Evolutionary conservation across 129 eudicot species (phyloP).

Genomic region (Lactuca saligna): DNA sequence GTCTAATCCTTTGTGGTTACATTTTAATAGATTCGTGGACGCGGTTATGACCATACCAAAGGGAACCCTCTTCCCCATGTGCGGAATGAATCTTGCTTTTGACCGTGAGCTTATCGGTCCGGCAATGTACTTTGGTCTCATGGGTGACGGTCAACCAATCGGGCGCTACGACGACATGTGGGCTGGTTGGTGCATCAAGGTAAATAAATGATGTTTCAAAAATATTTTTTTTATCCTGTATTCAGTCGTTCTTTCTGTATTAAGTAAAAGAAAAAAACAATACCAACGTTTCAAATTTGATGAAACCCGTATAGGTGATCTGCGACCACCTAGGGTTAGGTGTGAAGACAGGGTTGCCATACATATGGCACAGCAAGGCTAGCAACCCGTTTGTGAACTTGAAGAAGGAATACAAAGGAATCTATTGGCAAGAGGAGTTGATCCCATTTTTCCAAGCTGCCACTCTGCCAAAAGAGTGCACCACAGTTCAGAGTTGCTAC

Average conservation of each 20-base stretch:
- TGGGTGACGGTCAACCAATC: slow-evolving; percentile 72
- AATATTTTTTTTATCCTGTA: too few species aligned
- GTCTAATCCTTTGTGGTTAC: neutral
- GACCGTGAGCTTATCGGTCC: slow-evolving; percentile 65
- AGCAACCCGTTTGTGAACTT: slow-evolving; percentile 69
- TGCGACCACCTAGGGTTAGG: slow-evolving; percentile 61
- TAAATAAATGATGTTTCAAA: slow-evolving; percentile 11
- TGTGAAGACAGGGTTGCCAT: slow-evolving; percentile 57
- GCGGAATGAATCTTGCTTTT: slow-evolving; percentile 68
- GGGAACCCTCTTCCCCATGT: slow-evolving; percentile 74
- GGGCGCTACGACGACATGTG: slow-evolving; percentile 68
- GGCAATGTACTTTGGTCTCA: slow-evolving; percentile 75
- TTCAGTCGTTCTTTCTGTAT: too few species aligned
- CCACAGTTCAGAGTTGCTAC: slow-evolving; percentile 57
- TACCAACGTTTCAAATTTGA: too few species aligned
- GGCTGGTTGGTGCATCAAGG: slow-evolving; percentile 79
- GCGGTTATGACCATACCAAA: slow-evolving; percentile 68
- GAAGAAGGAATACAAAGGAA: slow-evolving; percentile 67
- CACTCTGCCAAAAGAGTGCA: slow-evolving; percentile 52
- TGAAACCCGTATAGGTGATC: slow-evolving; percentile 33
- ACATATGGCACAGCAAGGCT: slow-evolving; percentile 73
- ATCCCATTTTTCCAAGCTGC: slow-evolving; percentile 56
- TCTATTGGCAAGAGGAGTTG: slow-evolving; percentile 63
- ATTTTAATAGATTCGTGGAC: slow-evolving; percentile 43
- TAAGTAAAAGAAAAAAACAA: too few species aligned